phyloP scores from a whole-genome alignment of 768 basidiomycete species.

The Pisolithus marmoratus region DNA sequence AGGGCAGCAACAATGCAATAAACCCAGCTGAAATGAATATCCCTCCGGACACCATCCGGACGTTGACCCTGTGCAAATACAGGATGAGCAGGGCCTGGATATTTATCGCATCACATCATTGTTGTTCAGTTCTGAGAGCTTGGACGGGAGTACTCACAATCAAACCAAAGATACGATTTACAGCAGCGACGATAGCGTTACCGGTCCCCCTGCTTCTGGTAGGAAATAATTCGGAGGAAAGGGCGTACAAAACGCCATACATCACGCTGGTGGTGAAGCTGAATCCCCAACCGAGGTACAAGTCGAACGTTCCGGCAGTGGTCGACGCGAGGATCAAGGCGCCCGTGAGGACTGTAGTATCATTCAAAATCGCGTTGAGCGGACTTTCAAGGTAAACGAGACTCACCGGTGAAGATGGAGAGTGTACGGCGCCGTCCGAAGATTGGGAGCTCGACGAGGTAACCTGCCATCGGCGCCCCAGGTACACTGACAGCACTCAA shows the following conservation, averaged over 20 bases:
- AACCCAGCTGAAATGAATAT: slow-evolving; percentile 47
- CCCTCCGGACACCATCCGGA: slow-evolving; percentile 50
- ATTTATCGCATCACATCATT: not conserved
- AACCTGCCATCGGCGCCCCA: slow-evolving; percentile 51
- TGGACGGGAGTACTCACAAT: slow-evolving; percentile 34
- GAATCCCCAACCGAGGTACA: slow-evolving; percentile 52
- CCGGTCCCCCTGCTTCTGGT: slow-evolving; percentile 52
- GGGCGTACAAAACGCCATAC: slow-evolving; percentile 44
- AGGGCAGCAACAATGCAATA: slow-evolving; percentile 46
- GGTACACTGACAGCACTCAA: slow-evolving; percentile 53
- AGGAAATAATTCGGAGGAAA: slow-evolving; percentile 49
- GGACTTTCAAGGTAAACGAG: not conserved
- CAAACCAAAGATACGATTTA: slow-evolving; percentile 55
- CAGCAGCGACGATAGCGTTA: slow-evolving; percentile 45
- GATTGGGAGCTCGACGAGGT: slow-evolving; percentile 43
- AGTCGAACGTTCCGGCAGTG: slow-evolving; percentile 46
- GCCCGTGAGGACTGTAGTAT: slow-evolving; percentile 39
- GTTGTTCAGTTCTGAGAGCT: not conserved
- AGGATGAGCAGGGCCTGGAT: slow-evolving; percentile 43
- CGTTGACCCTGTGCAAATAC: slow-evolving; percentile 40
- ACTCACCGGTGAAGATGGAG: slow-evolving; percentile 42
- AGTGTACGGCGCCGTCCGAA: slow-evolving; percentile 53
- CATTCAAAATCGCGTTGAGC: not conserved
- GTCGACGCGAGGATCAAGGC: slow-evolving; percentile 54
- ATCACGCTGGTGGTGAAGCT: slow-evolving; percentile 52